Evolutionary conservation across 495 filamentous ascomycete genomes (phyloP).

Genomic region (Podospora pseudoanserina): DNA sequence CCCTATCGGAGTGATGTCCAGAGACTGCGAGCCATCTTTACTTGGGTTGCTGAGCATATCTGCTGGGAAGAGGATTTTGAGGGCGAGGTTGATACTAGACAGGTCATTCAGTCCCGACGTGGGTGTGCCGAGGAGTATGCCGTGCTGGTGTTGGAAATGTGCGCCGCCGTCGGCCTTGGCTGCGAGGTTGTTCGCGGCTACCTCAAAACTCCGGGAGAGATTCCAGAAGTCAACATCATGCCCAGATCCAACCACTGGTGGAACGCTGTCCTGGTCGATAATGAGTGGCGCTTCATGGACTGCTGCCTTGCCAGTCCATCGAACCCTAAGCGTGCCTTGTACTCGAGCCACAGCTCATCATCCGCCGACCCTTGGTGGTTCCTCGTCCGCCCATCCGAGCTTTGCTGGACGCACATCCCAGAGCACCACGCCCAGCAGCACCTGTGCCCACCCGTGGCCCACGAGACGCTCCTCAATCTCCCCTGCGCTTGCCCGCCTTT

Average conservation of each 20-base stretch:
- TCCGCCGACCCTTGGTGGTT: constrained; percentile 88
- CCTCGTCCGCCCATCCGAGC: constrained; percentile 75
- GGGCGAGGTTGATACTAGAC: constrained; percentile 67
- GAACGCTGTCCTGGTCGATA: constrained; percentile 92
- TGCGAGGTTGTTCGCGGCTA: constrained; percentile 82
- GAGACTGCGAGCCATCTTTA: constrained; percentile 88
- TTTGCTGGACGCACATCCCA: constrained; percentile 94
- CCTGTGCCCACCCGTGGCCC: constrained; percentile 80
- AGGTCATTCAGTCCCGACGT: constrained; percentile 77
- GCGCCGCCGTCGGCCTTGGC: constrained; percentile 79
- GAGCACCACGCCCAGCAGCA: constrained; percentile 83
- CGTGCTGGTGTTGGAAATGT: constrained; percentile 88
- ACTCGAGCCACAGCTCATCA: constrained; percentile 65
- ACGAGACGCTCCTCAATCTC: constrained; percentile 77
- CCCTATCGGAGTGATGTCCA: constrained; percentile 95
- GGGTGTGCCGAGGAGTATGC: constrained; percentile 91
- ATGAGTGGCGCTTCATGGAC: constrained; percentile 96
- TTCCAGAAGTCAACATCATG: constrained; percentile 69
- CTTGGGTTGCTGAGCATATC: constrained; percentile 92
- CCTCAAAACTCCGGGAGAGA: constrained; percentile 84
- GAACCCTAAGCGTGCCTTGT: constrained; percentile 71
- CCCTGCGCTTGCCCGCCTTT: constrained; percentile 82
- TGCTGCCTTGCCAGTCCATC: constrained; percentile 88
- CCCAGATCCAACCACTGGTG: constrained; percentile 94
- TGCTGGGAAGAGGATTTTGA: constrained; percentile 95